Evolutionary conservation across 2,329 filamentous ascomycete species (phyloP), one percentile per base, ranked within the genome.

Genomic region (Venturia effusa): DNA sequence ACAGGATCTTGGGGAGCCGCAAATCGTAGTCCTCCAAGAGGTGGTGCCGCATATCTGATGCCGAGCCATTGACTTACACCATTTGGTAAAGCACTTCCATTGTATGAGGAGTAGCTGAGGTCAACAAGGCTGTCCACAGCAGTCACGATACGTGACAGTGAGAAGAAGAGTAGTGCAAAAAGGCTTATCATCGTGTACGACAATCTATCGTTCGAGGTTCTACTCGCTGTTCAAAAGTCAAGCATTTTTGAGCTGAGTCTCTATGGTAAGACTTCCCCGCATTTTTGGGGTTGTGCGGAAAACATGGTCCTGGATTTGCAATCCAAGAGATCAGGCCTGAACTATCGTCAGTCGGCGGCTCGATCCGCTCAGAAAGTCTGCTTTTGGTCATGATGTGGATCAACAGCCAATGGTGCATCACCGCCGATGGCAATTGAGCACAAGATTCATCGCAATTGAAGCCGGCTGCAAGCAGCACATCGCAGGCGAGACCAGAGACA

Each of bases 1-100:
- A 37, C 34, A 2, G 67, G 67, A 5, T 62, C 45, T 34, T 60
- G 48, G 5, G 67, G 66, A 45, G 64, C 65, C 15, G 62, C 59
- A 43, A 64, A 68, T 6, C 67, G 59, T 13, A 74, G 67, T 40
- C 72, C 66, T 1, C 74, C 73, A 1, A 70, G 71, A 4, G 74
- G 72, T 6, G 72, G 69, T 2, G 72, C 69, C 4, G 72, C 73
- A 62, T 71, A 76, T 61, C 88, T 83, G 59, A 92, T 83, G 0
- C 88, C 89, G 11, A 90, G 80, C 87, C 88, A 92, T 72, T 88
- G 48, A 34, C 48, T 55, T 55, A 32, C 11, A 30, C 27, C 48
- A 19, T 55, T 55, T 17, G 48, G 13, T 55, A 55, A 32, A 55
- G 30, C 48, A 55, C 24, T 55, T 24, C 48, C 48, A 30, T 54